These are phyloP conservation scores for Asclepias syriaca DNA, from an alignment of 257 asterid species.

Conservation along the genomic window DNA sequence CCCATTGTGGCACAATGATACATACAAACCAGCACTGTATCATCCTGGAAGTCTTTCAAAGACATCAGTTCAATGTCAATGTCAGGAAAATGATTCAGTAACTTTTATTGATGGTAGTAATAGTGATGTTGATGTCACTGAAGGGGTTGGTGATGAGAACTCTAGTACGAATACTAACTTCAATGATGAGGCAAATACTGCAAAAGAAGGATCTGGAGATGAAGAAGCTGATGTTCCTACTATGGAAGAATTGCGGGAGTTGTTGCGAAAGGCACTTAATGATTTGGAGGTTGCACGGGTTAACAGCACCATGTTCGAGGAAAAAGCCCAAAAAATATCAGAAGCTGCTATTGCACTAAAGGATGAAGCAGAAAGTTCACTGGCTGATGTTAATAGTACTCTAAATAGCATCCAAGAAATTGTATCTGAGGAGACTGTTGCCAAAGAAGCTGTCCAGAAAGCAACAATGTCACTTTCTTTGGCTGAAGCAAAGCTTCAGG, in stretches of 20 bases:
- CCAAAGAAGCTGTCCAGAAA: conserved; percentile 66
- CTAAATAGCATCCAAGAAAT: conserved; percentile 52
- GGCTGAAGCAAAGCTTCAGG: conserved; percentile 79
- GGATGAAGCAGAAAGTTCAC: conserved; percentile 72
- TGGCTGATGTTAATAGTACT: conserved; percentile 51
- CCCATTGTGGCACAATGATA: conserved; percentile 17
- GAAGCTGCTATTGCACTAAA: conserved; percentile 86
- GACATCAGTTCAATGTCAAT: conserved; percentile 27
- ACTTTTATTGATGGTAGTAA: conserved; percentile 59
- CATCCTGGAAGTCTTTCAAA: conserved; percentile 15
- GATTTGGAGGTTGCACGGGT: conserved; percentile 71
- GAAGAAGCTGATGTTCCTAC: conserved; percentile 44
- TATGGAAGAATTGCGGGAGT: conserved; percentile 71
- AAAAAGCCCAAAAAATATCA: conserved; percentile 82
- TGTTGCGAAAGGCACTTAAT: conserved; percentile 68
- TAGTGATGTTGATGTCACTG: conserved; percentile 43
- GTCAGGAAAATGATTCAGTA: conserved; percentile 89
- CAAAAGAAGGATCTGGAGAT: conserved; percentile 34
- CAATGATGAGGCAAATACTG: conserved; percentile 31
- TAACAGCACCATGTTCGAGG: conserved; percentile 78
- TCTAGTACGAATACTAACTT: conserved; percentile 14
- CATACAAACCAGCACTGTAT: not conserved
- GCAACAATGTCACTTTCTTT: conserved; percentile 67
- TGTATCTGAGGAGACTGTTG: conserved; percentile 60
- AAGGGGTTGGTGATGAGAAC: conserved; percentile 32